Base-by-base conservation (phyloP, 1,284 basidiomycete genomes). In the Mycena citricolor region DNA sequence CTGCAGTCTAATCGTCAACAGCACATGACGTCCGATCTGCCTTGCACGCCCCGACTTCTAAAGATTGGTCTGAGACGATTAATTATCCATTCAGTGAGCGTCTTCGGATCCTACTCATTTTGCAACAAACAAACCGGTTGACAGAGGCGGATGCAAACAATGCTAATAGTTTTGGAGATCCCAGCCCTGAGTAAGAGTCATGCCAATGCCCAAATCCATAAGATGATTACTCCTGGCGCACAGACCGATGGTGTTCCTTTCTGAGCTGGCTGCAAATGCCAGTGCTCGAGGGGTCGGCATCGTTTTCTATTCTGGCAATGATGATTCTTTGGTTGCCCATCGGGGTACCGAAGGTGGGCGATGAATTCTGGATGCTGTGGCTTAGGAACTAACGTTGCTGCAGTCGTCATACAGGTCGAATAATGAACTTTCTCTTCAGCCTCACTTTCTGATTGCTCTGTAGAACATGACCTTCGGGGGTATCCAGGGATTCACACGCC, bases 381-480 rank as follows among this genome's bases (percentile, higher is more conserved):
- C n/a, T n/a, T n/a, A n/a, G n/a, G n/a, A n/a, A n/a, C n/a, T n/a
- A n/a, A n/a, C n/a, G n/a, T n/a, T n/a, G n/a, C n/a, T n/a, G n/a
- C n/a, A n/a, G n/a, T n/a, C n/a, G n/a, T n/a, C n/a, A n/a, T n/a
- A n/a, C n/a, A n/a, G n/a, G n/a, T n/a, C n/a, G 20, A 14, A 24
- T 16, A 26, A 16, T 4, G 7, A n/a, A 19, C 17, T 7, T 23
- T 17, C 12, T 32, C 48, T 16, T 52, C 59, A 21, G 58, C 26
- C 23, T 28, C 33, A 7, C 25, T 42, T 48, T 45, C 7, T 54
- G 81, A 82, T 83, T 30, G 66, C 72, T 8, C 84, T 84, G 22
- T 83, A 84, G 77, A 87, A 87, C 52, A 85, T 79, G 13, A 85
- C 84, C 1, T 87, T 86, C 52, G 81, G 83, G 22, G 82, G 80